These are phyloP conservation scores for Lasiodiplodia citricola DNA, from an alignment of 2,329 filamentous ascomycete genomes.

Conservation along the genomic window DNA sequence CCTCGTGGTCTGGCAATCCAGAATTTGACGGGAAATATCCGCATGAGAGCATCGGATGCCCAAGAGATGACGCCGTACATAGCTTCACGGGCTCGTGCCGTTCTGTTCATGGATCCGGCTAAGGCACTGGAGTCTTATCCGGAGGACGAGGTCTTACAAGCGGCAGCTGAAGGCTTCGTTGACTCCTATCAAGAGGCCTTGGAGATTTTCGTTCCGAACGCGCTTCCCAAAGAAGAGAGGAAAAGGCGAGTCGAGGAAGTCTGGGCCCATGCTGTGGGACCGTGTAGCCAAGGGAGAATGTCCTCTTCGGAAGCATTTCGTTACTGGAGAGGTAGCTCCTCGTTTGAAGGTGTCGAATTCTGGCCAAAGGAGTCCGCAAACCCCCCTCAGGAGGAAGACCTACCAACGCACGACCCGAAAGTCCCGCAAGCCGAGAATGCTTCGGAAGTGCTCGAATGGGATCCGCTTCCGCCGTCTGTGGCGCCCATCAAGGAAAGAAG, in stretches of 20 bases:
- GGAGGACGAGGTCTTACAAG: conserved; percentile 32
- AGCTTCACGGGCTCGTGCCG: conserved; percentile 31
- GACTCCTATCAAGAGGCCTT: conserved; percentile 42
- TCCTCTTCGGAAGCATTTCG: conserved; percentile 36
- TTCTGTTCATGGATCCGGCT: conserved; percentile 33
- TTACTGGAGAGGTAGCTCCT: conserved; percentile 35
- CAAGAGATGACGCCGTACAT: conserved; percentile 36
- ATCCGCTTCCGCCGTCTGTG: conserved; percentile 31
- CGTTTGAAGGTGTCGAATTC: background rate
- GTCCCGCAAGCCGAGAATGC: conserved; percentile 32
- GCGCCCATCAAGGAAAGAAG: conserved; percentile 26
- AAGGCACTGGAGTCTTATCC: conserved; percentile 33
- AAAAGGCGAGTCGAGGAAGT: conserved; percentile 31
- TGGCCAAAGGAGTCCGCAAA: background rate
- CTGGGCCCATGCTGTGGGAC: conserved; percentile 38
- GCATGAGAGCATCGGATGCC: conserved; percentile 25
- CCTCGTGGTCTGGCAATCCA: conserved; percentile 44
- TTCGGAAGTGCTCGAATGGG: conserved; percentile 35
- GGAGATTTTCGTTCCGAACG: conserved; percentile 30
- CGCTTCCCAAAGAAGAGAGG: background rate
- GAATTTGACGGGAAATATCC: conserved; percentile 33
- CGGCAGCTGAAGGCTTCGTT: conserved; percentile 41
- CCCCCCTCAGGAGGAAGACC: background rate
- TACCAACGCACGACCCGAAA: background rate
- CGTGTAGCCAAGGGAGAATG: conserved; percentile 38